These are phyloP conservation scores for Solanum lignicaule DNA, from an alignment of 257 asterid species.

Conservation along the genomic window DNA sequence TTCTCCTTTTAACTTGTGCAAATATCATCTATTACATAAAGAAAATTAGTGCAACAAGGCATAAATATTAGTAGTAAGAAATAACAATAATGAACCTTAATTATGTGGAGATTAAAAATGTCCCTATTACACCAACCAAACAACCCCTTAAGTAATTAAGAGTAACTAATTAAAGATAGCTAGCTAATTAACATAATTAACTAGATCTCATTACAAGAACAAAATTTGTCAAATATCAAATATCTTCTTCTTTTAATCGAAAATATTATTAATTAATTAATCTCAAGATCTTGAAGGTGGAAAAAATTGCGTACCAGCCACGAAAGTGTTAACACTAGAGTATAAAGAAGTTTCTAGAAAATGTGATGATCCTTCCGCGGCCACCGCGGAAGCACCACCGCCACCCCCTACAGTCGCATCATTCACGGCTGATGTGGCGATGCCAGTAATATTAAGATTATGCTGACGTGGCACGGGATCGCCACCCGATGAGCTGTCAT, in stretches of 20 bases:
- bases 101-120: neutral
- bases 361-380: neutral
- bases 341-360: conserved; percentile 47
- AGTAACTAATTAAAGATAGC: neutral
- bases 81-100: neutral
- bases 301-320: conserved; percentile 92
- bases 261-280: neutral
- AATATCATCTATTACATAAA: neutral
- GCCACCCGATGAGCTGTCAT: conserved; percentile 63
- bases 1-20: neutral
- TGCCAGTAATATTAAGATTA: conserved; percentile 23
- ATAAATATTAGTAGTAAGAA: neutral
- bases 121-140: neutral
- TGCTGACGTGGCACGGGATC: conserved; percentile 22
- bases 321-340: conserved; percentile 47
- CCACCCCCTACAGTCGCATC: neutral
- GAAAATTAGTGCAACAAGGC: neutral
- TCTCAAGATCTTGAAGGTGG: conserved; percentile 70
- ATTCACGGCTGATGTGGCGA: neutral
- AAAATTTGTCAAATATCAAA: neutral
- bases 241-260: neutral
- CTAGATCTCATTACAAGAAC: neutral
- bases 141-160: neutral
- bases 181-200: neutral
- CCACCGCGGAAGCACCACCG: neutral